phyloP scores from a whole-genome alignment of 495 filamentous ascomycete species.

The Peziza echinospora region DNA sequence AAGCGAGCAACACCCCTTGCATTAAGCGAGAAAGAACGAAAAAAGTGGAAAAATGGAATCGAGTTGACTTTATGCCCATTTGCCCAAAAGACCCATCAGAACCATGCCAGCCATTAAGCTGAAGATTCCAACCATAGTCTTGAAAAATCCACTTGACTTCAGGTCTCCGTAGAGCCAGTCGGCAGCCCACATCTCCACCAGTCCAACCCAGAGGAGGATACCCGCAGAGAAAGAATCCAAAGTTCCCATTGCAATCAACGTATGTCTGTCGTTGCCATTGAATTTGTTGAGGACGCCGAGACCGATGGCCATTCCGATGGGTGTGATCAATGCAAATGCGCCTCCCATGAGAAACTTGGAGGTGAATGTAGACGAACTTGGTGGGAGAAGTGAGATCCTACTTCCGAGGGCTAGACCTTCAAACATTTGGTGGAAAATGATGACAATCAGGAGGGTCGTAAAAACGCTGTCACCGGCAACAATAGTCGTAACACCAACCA shows the following conservation, averaged over 20 bases:
- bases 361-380: conserved; percentile 5
- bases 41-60: no score
- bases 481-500: conserved; percentile 37
- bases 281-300: conserved; percentile 31
- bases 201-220: conserved; percentile 36
- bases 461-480: conserved; percentile 36
- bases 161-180: conserved; percentile 32
- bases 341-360: conserved; percentile 28
- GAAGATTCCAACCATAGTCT: conserved; percentile 17
- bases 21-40: no score
- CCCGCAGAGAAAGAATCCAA: conserved; percentile 35
- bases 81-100: conserved; percentile 26
- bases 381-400: conserved; percentile 38
- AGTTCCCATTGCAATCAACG: conserved; percentile 35
- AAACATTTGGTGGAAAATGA: conserved; percentile 50
- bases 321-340: conserved; percentile 34
- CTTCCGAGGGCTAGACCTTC: conserved; percentile 59
- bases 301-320: conserved; percentile 38
- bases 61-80: conserved; percentile 26
- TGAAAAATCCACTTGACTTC: conserved; percentile 11
- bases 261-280: conserved; percentile 33
- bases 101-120: conserved; percentile 20
- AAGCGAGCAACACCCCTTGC: no score
- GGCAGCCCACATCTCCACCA: conserved; percentile 37
- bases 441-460: conserved; percentile 33